Evolutionary conservation across 164 flowering plant genomes (phyloP).

Genomic region (Pachysandra terminalis): DNA sequence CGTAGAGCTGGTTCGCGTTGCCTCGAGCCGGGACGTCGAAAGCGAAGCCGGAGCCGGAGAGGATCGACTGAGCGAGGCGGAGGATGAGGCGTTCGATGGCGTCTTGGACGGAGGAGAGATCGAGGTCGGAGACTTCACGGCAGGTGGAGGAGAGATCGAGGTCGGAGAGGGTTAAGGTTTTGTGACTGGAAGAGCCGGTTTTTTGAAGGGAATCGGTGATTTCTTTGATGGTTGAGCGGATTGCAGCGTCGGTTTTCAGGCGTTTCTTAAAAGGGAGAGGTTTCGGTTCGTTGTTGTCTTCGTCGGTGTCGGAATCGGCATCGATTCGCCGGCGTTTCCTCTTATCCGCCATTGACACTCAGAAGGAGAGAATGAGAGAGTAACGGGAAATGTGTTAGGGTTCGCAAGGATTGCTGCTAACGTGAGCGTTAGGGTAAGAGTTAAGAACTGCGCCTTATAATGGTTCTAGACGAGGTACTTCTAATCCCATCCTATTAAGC

Average conservation of each 20-base stretch:
- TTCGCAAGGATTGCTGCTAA: too few relatives aligned
- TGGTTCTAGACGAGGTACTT: too few relatives aligned
- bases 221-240: slow-evolving; percentile 40
- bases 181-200: slow-evolving; percentile 33
- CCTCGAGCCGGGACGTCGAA: slow-evolving; percentile 81
- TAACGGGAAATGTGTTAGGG: slow-evolving; percentile 21
- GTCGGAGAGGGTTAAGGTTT: slow-evolving; percentile 63
- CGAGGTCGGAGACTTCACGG: slow-evolving; percentile 86
- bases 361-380: slow-evolving; percentile 4
- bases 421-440: neutral
- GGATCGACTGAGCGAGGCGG: slow-evolving; percentile 55
- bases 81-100: slow-evolving; percentile 54
- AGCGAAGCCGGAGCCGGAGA: slow-evolving; percentile 75
- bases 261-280: slow-evolving; percentile 52
- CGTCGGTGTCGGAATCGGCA: slow-evolving; percentile 21
- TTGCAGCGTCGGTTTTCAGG: slow-evolving; percentile 55
- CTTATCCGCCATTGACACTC: slow-evolving; percentile 52
- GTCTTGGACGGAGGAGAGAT: slow-evolving; percentile 63
- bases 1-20: slow-evolving; percentile 85
- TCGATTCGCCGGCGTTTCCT: slow-evolving; percentile 45
- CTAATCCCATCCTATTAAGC: too few relatives aligned
- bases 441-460: too few relatives aligned
- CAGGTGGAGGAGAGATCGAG: slow-evolving; percentile 65
- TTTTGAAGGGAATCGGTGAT: slow-evolving; percentile 21
- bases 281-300: slow-evolving; percentile 1